Conservation (phyloP, 352 stramenopile species). For the Globisporangium takayamanum region DNA sequence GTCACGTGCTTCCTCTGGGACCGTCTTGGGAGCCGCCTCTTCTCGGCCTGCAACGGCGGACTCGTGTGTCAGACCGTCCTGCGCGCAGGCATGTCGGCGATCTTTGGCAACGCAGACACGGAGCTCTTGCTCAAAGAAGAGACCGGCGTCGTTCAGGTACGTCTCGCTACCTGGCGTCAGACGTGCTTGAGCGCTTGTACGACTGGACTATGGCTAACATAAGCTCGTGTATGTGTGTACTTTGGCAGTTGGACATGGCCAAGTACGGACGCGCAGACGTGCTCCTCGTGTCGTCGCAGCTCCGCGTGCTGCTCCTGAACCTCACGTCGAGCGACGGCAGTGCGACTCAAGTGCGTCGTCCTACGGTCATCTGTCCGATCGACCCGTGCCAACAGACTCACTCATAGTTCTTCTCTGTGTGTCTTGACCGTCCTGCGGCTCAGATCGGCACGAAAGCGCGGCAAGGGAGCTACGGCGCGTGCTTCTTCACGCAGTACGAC, state of each 20-base stretch:
- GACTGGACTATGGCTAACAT: slow-evolving; percentile 28
- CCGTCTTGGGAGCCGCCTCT: slow-evolving; percentile 54
- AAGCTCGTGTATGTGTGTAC: too few relatives aligned
- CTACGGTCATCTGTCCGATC: not conserved
- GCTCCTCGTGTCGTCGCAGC: slow-evolving; percentile 79
- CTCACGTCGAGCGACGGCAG: slow-evolving; percentile 59
- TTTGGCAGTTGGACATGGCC: slow-evolving; percentile 53
- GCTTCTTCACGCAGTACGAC: slow-evolving; percentile 67
- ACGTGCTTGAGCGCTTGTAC: not conserved
- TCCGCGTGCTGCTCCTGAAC: slow-evolving; percentile 75
- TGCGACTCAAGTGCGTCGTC: slow-evolving; percentile 39
- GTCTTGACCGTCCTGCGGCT: not conserved
- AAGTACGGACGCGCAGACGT: slow-evolving; percentile 52
- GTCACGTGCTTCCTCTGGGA: slow-evolving; percentile 84
- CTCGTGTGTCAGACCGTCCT: slow-evolving; percentile 75
- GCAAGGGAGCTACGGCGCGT: slow-evolving; percentile 77
- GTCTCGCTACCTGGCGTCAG: slow-evolving; percentile 1
- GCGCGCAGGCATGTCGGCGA: slow-evolving; percentile 70
- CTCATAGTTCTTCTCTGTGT: not conserved
- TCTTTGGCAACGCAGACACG: slow-evolving; percentile 78
- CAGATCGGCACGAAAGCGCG: slow-evolving; percentile 79
- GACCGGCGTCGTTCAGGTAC: slow-evolving; percentile 76
- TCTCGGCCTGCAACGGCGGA: slow-evolving; percentile 73
- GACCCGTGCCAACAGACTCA: too few relatives aligned
- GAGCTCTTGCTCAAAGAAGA: slow-evolving; percentile 84